phyloP scores from a whole-genome alignment of 352 stramenopile genomes.

The Phytopythium vexans region DNA sequence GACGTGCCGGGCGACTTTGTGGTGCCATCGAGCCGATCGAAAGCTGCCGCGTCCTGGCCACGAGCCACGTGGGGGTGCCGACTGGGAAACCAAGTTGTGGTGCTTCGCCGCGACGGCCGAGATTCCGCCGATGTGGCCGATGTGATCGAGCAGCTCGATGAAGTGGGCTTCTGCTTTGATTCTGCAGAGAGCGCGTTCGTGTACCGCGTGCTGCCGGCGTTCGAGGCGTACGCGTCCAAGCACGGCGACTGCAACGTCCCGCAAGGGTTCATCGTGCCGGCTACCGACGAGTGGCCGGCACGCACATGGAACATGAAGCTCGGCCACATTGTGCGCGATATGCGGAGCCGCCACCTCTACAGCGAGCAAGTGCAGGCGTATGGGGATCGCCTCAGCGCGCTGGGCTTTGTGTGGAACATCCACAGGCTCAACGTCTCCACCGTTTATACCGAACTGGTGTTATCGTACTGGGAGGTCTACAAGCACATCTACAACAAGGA shows the following conservation, averaged over 20 bases:
- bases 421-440: constrained; percentile 29
- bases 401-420: constrained; percentile 93
- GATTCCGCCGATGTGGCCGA: constrained; percentile 38
- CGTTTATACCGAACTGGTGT: constrained; percentile 43
- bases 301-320: constrained; percentile 85
- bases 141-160: constrained; percentile 51
- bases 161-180: constrained; percentile 68
- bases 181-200: constrained; percentile 57
- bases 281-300: constrained; percentile 72
- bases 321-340: constrained; percentile 87
- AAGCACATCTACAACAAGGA: constrained; percentile 73
- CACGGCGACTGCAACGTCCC: constrained; percentile 88
- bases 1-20: constrained; percentile 81
- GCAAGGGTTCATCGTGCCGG: constrained; percentile 88
- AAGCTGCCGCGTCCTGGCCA: constrained; percentile 54
- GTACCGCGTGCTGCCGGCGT: constrained; percentile 55
- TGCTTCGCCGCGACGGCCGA: constrained; percentile 48
- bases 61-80: constrained; percentile 71
- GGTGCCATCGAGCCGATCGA: constrained; percentile 12
- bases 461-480: constrained; percentile 69
- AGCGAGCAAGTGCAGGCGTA: constrained; percentile 80
- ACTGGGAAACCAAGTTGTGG: constrained; percentile 82
- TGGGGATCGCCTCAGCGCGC: constrained; percentile 70
- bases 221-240: constrained; percentile 81
- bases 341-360: constrained; percentile 86